Conservation (phyloP, 2,329 filamentous ascomycete species). For the Pseudocercospora pini-densiflorae region DNA sequence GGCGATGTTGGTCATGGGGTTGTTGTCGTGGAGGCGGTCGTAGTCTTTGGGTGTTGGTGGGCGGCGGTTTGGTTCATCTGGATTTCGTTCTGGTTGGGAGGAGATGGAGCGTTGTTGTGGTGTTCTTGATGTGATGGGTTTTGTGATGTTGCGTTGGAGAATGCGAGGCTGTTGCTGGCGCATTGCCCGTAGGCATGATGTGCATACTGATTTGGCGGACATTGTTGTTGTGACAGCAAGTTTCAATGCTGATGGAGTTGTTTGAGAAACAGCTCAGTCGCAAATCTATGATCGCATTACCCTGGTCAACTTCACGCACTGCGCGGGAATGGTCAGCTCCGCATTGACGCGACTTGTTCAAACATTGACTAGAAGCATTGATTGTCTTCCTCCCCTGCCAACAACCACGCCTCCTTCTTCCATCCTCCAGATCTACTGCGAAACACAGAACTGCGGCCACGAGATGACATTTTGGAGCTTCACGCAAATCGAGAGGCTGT, state of each 20-base stretch:
- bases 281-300: slow-evolving; percentile 10
- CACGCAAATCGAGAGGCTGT: neutral
- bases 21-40: slow-evolving; percentile 16
- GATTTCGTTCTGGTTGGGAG: slow-evolving; percentile 10
- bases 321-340: slow-evolving; percentile 3
- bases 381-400: neutral
- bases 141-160: slow-evolving; percentile 4
- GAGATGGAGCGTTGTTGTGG: slow-evolving; percentile 15
- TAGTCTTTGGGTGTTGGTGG: slow-evolving; percentile 19
- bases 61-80: slow-evolving; percentile 18
- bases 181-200: slow-evolving; percentile 30
- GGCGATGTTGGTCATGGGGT: slow-evolving; percentile 32
- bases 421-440: too few species aligned
- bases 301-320: neutral
- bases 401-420: neutral
- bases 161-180: neutral
- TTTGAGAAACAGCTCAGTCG: neutral
- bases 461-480: neutral
- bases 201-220: slow-evolving; percentile 32
- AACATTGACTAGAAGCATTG: neutral
- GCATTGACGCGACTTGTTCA: neutral
- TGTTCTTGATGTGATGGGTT: slow-evolving; percentile 8
- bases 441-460: too few species aligned
- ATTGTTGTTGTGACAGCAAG: slow-evolving; percentile 16
- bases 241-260: neutral